A percentile compares a stretch with the other conserved stretches of the same genome.
Conservation (phyloP, 2,329 filamentous ascomycete species). For the Scedosporium dehoogii region DNA sequence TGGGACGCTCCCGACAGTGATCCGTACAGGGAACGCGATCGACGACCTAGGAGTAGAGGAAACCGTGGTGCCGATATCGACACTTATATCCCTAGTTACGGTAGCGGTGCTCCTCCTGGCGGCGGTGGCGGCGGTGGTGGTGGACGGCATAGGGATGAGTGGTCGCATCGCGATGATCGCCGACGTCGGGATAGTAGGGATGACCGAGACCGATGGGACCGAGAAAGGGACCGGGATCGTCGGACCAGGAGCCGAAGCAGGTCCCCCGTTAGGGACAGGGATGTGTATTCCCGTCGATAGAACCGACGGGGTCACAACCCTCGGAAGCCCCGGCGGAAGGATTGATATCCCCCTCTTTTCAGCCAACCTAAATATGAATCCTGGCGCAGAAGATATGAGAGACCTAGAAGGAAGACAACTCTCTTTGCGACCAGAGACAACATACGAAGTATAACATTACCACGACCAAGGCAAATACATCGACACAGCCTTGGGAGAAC, state of each 20-base stretch:
- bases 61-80: conserved; percentile 30
- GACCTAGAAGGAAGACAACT: too few relatives aligned
- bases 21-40: conserved; percentile 21
- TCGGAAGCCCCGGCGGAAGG: too few relatives aligned
- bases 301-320: background rate
- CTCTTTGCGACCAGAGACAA: background rate
- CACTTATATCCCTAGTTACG: conserved; percentile 41
- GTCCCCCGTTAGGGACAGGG: conserved; percentile 27
- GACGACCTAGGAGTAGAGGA: conserved; percentile 20
- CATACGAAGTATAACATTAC: background rate
- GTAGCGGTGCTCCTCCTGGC: conserved; percentile 19
- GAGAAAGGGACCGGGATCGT: conserved; percentile 8
- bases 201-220: conserved; percentile 31
- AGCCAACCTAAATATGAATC: too few relatives aligned
- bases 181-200: conserved; percentile 26
- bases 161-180: conserved; percentile 18
- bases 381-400: too few relatives aligned
- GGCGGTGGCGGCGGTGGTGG: conserved; percentile 22
- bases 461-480: background rate
- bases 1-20: conserved; percentile 19
- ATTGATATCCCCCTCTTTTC: too few relatives aligned
- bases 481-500: background rate
- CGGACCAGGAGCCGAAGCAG: conserved; percentile 29
- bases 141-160: conserved; percentile 17
- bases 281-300: conserved; percentile 38